Evolutionary conservation across 78 protist genomes (phyloP).

Genomic region (Dictyostelium capitatum): DNA sequence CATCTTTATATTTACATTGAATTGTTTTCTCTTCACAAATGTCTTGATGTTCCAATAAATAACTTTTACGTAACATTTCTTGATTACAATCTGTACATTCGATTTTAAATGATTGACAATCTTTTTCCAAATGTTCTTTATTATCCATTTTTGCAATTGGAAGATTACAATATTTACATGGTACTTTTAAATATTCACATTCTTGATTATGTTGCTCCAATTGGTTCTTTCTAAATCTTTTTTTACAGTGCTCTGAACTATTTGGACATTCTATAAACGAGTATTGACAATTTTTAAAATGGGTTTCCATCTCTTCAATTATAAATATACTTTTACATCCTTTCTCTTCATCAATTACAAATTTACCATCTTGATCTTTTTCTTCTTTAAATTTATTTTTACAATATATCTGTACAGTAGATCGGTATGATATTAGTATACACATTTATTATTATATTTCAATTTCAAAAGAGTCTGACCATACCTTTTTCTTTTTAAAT

Average conservation of each 20-base stretch:
- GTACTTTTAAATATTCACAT: constrained; percentile 8
- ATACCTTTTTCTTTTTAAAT: constrained; percentile 28
- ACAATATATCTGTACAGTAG: neutral
- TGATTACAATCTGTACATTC: neutral
- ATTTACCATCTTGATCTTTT: neutral
- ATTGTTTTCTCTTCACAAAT: neutral
- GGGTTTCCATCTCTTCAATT: constrained; percentile 22
- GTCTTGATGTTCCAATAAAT: neutral
- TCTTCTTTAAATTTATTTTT: constrained; percentile 22
- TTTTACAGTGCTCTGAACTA: neutral
- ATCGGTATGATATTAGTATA: neutral
- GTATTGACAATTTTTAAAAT: neutral
- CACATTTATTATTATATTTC: too few relatives aligned
- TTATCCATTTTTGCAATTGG: neutral
- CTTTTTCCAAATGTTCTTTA: neutral
- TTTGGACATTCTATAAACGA: constrained; percentile 7
- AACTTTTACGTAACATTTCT: neutral
- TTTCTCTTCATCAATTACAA: neutral
- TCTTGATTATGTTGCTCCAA: neutral
- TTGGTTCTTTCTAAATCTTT: constrained; percentile 16
- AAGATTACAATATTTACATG: neutral
- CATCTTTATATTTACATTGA: constrained; percentile 20
- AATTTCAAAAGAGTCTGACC: too few relatives aligned
- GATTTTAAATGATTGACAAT: neutral
- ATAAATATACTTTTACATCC: neutral